Conservation (phyloP, 305 asterid species). For the Ajuga reptans region DNA sequence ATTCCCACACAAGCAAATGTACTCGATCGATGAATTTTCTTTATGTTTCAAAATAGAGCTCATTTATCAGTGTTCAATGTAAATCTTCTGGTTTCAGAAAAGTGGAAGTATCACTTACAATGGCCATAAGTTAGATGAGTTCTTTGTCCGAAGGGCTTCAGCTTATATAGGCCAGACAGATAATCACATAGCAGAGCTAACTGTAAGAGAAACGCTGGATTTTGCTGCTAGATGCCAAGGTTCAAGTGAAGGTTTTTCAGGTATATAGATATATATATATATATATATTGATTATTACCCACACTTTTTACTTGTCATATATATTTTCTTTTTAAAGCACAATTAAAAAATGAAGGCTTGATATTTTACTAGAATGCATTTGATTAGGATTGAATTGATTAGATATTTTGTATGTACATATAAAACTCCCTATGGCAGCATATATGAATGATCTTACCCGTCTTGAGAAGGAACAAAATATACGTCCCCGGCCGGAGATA, state of each 20-base stretch:
- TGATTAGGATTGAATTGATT: not conserved
- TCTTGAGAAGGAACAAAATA: constrained; percentile 57
- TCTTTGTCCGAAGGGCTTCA: constrained; percentile 64
- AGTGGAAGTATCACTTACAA: constrained; percentile 59
- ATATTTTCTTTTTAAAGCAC: not conserved
- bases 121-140: constrained; percentile 60
- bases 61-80: too few relatives aligned
- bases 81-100: constrained; percentile 42
- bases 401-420: not conserved
- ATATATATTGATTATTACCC: not conserved
- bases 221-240: constrained; percentile 92
- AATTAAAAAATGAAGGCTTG: not conserved
- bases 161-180: constrained; percentile 88
- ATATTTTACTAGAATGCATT: not conserved
- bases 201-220: constrained; percentile 82
- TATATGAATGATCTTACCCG: constrained; percentile 58
- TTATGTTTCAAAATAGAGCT: not conserved
- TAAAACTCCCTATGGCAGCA: constrained; percentile 32
- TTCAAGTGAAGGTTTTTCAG: constrained; percentile 63
- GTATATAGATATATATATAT: constrained; percentile 17
- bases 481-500: constrained; percentile 74
- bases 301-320: not conserved
- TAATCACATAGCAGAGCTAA: constrained; percentile 81
- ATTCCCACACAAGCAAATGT: not conserved
- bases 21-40: too few relatives aligned